phyloP scores from a whole-genome alignment of 83 land plant species.

The Thuja plicata region DNA sequence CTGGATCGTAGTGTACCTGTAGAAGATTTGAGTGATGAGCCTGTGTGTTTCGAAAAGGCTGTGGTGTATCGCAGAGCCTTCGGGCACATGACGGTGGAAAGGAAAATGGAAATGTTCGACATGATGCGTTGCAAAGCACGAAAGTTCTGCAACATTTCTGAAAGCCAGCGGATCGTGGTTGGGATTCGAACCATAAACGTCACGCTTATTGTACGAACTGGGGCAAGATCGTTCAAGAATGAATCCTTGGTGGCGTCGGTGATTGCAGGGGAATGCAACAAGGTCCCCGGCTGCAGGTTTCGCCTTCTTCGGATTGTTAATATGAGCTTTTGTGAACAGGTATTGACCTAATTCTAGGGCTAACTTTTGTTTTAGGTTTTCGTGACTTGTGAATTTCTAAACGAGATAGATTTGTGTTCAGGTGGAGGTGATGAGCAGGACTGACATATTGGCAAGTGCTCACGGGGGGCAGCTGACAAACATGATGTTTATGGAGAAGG shows the following conservation, averaged over 20 bases:
- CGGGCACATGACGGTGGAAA: conserved; percentile 37
- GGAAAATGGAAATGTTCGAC: conserved; percentile 34
- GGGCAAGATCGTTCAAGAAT: conserved; percentile 58
- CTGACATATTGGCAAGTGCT: conserved; percentile 36
- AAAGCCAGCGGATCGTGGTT: background rate
- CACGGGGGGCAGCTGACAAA: conserved; percentile 68
- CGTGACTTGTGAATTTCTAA: no score
- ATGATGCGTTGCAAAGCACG: conserved; percentile 67
- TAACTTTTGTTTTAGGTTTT: no score
- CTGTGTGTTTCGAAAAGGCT: conserved; percentile 58
- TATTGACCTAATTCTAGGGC: background rate
- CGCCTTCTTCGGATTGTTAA: conserved; percentile 23
- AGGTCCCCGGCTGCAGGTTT: conserved; percentile 45
- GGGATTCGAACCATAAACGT: conserved; percentile 26
- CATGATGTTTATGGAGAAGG: conserved; percentile 50
- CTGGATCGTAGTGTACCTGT: background rate
- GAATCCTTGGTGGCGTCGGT: conserved; percentile 34
- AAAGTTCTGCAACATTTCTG: conserved; percentile 30
- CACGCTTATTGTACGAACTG: conserved; percentile 60
- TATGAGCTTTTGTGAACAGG: conserved; percentile 71
- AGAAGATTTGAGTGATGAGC: background rate
- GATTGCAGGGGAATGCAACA: conserved; percentile 42
- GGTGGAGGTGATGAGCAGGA: conserved; percentile 41
- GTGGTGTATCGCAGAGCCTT: conserved; percentile 58
- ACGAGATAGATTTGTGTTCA: background rate